These are phyloP conservation scores for Penicillium desertorum DNA, from an alignment of 495 filamentous ascomycete species.

Conservation along the genomic window DNA sequence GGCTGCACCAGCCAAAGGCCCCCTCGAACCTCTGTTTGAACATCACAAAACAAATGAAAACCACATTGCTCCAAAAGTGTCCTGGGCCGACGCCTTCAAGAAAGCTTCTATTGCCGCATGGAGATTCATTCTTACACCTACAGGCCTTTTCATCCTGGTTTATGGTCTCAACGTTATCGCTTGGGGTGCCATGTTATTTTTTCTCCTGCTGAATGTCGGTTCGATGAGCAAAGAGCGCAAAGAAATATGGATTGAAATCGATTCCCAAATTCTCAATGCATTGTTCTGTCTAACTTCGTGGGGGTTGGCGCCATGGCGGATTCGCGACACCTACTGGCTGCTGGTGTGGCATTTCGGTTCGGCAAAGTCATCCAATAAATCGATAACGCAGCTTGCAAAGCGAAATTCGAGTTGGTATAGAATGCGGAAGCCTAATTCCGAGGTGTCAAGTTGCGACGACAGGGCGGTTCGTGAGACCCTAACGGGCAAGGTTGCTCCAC, in stretches of 20 bases:
- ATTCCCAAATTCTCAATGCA: conserved; percentile 78
- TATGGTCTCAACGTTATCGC: conserved; percentile 81
- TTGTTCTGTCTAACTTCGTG: conserved; percentile 88
- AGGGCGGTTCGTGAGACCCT: neutral
- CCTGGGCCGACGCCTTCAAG: neutral
- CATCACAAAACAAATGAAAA: neutral
- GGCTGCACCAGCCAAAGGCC: neutral
- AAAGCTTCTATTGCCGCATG: neutral
- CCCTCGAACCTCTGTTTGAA: neutral
- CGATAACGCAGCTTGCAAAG: neutral
- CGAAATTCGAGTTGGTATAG: neutral
- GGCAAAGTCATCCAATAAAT: neutral
- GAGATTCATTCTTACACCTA: conserved; percentile 21
- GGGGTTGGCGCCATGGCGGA: conserved; percentile 80
- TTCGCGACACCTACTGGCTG: conserved; percentile 73
- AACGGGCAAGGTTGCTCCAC: conserved; percentile 25
- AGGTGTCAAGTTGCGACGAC: neutral
- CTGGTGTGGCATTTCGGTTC: conserved; percentile 56
- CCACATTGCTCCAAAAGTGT: neutral
- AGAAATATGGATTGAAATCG: conserved; percentile 81
- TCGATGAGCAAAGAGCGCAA: conserved; percentile 71
- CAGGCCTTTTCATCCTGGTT: conserved; percentile 71
- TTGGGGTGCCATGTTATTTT: conserved; percentile 89
- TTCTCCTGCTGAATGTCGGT: conserved; percentile 71
- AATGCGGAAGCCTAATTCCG: neutral